Evolutionary conservation across 257 asterid species (phyloP).

Genomic region (Anisodus tanguticus): DNA sequence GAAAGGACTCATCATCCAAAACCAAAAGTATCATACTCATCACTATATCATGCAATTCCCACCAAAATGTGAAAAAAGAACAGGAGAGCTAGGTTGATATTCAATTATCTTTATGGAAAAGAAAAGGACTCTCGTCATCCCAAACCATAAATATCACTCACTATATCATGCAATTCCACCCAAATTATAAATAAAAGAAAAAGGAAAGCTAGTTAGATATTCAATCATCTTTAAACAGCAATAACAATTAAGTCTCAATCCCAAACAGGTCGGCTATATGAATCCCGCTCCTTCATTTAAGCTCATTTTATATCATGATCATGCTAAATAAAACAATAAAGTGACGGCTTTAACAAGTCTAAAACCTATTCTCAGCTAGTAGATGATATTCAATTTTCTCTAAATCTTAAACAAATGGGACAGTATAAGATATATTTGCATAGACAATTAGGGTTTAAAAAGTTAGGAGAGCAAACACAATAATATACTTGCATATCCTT

Average conservation of each 20-base stretch:
- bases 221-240: neutral
- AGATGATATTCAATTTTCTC: slow-evolving; percentile 12
- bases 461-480: slow-evolving; percentile 18
- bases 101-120: neutral
- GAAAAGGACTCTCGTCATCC: neutral
- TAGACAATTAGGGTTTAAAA: neutral
- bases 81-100: neutral
- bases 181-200: neutral
- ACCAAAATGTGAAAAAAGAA: neutral
- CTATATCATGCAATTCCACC: neutral
- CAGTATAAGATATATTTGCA: neutral
- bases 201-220: neutral
- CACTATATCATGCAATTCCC: neutral
- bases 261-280: neutral
- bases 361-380: neutral
- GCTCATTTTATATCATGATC: neutral
- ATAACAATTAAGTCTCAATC: neutral
- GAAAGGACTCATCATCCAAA: neutral
- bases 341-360: neutral
- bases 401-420: neutral
- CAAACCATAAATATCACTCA: neutral
- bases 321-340: neutral
- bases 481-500: neutral
- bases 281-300: neutral
- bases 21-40: neutral